phyloP scores from a whole-genome alignment of 805 yeast genomes.

The Metschnikowia cubensis region DNA sequence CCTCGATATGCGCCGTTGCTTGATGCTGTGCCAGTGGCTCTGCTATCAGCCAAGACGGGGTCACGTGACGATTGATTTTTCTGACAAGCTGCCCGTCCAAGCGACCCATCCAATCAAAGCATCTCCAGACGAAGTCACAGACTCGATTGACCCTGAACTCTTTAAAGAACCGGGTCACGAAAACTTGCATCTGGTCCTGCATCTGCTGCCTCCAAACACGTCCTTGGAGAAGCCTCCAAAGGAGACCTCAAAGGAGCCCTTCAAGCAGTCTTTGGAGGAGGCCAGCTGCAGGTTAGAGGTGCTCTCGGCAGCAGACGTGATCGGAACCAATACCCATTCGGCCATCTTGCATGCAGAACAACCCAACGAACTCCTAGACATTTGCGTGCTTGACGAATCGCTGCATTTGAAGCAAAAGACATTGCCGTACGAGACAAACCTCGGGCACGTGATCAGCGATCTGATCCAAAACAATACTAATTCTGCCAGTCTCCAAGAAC shows the following conservation, averaged over 20 bases:
- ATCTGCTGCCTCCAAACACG: too few relatives aligned
- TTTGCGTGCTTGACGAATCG: slow-evolving; percentile 31
- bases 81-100: too few relatives aligned
- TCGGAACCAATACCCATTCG: slow-evolving; percentile 25
- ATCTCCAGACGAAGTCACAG: too few relatives aligned
- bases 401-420: slow-evolving; percentile 24
- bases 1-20: slow-evolving; percentile 45
- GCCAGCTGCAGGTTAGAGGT: slow-evolving; percentile 17
- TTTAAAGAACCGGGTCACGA: neutral
- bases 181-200: too few relatives aligned
- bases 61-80: neutral
- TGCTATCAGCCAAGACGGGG: slow-evolving; percentile 19
- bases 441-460: slow-evolving; percentile 20
- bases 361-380: slow-evolving; percentile 35
- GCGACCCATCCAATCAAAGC: too few relatives aligned
- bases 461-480: too few relatives aligned
- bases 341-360: slow-evolving; percentile 22
- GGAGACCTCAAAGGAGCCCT: too few relatives aligned
- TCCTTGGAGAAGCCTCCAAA: too few relatives aligned
- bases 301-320: slow-evolving; percentile 28
- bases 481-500: too few relatives aligned
- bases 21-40: slow-evolving; percentile 43
- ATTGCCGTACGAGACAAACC: slow-evolving; percentile 38
- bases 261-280: neutral
- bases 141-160: neutral